These are phyloP conservation scores for Termitomyces sp. DNA, from an alignment of 768 basidiomycete genomes.

Conservation along the genomic window DNA sequence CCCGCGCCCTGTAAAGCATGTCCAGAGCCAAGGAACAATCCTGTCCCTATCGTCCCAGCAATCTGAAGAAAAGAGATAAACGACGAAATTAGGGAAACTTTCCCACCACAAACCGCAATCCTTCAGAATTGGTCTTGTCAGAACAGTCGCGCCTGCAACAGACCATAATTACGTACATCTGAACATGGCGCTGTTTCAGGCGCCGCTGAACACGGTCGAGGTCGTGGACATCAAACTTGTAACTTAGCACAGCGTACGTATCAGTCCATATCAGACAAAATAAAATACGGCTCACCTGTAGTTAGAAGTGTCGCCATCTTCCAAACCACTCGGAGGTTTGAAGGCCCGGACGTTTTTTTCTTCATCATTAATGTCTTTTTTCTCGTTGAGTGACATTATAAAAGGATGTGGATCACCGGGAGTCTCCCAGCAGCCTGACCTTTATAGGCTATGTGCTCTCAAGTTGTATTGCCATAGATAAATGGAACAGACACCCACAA, in stretches of 20 bases:
- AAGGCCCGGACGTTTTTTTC: background rate
- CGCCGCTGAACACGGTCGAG: slow-evolving; percentile 68
- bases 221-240: slow-evolving; percentile 54
- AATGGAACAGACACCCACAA: no score
- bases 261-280: background rate
- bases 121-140: slow-evolving; percentile 20
- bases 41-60: slow-evolving; percentile 73
- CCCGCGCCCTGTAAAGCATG: slow-evolving; percentile 54
- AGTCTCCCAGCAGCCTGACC: no score
- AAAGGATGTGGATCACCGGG: background rate
- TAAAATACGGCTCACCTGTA: background rate
- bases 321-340: background rate
- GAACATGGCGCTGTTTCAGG: slow-evolving; percentile 73
- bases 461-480: no score
- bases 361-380: background rate
- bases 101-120: slow-evolving; percentile 53
- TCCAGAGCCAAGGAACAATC: slow-evolving; percentile 70
- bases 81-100: background rate
- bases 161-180: slow-evolving; percentile 46
- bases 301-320: background rate
- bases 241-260: slow-evolving; percentile 15
- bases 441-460: background rate
- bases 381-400: background rate
- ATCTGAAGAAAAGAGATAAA: slow-evolving; percentile 33
- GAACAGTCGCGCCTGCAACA: background rate